Base-by-base conservation (phyloP, 768 basidiomycete species). In the Rhodotorula graminis region DNA sequence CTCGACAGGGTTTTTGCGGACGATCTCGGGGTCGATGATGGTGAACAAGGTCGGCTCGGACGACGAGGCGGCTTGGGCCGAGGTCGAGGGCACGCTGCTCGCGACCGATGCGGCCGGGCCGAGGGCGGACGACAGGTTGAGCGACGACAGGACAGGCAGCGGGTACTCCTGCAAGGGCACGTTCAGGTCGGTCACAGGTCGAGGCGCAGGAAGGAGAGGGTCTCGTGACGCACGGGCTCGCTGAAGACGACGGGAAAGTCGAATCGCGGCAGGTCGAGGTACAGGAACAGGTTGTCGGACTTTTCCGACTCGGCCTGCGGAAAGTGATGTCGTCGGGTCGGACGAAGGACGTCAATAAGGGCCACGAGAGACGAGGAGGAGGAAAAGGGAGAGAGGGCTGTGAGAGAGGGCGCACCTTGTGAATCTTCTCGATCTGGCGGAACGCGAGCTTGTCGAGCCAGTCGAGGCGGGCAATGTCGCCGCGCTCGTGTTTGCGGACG, bases 231-330 rank as follows among this genome's bases (percentile, higher is more conserved):
- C 55, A 90, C 91, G 16, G 90, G 87, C 82, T 99, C 95, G 74
- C 89, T 91, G 80, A 90, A 99, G 66, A 98, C 89, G 29, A 99
- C 90, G 0, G 96, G 96, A 79, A 97, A 97, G 80, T 98, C 95
- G 79, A 98, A 99, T 49, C 92, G 87, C 1, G 94, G 96, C 37
- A 98, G 80, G 82, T 98, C 96, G 57, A 98, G 88, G 81, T 98
- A 98, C 19, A 98, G 85, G 80, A 91, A 98, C n/a, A 98, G 84
- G 77, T 92, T 91, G 70, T 93, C 88, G 1, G 93, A 95, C 80
- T 93, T 94, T 75, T 88, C 88, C 0, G 92, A 88, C 81, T 96
- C 94, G 12, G 88, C 88, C 92, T 97, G 74, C 0, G 40, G 11
- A 16, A n/a, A 50, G 44, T 7, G 4, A 46, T 1, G 27, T 7